phyloP scores from a whole-genome alignment of 495 filamentous ascomycete species.

The Penicillium robsamsonii region DNA sequence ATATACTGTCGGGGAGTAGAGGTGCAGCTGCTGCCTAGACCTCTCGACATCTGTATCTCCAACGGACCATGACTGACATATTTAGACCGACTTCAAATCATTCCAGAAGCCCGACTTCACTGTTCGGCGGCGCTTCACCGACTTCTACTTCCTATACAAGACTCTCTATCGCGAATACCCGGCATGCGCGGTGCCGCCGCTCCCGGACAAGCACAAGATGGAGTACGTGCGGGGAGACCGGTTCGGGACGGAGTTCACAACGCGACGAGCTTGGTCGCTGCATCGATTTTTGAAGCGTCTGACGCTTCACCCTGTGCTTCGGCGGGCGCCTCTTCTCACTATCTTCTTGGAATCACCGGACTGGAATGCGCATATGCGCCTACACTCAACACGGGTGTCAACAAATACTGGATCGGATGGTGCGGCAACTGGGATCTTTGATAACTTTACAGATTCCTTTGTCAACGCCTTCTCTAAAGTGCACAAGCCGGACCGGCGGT shows the following conservation, averaged over 20 bases:
- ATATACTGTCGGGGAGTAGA: not conserved
- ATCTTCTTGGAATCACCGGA: conserved; percentile 89
- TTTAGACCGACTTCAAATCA: conserved; percentile 85
- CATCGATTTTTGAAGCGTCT: conserved; percentile 88
- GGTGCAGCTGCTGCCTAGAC: conserved; percentile 20
- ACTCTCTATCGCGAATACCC: conserved; percentile 81
- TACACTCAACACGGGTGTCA: conserved; percentile 62
- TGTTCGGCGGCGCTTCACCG: conserved; percentile 89
- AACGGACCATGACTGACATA: conserved; percentile 17
- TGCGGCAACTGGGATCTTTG: conserved; percentile 68
- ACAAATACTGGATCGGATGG: conserved; percentile 51
- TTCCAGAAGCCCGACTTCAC: conserved; percentile 75
- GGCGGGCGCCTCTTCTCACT: conserved; percentile 75
- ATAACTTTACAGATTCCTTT: conserved; percentile 92
- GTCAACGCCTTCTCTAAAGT: conserved; percentile 97
- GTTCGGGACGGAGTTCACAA: conserved; percentile 92
- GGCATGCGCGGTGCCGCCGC: conserved; percentile 85
- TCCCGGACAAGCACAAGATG: conserved; percentile 99
- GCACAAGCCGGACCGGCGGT: conserved; percentile 90
- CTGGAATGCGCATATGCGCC: conserved; percentile 94
- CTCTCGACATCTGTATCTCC: not conserved
- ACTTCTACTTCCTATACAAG: conserved; percentile 97
- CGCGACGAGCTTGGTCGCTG: conserved; percentile 81
- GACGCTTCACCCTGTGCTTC: conserved; percentile 83
- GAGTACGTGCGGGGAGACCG: conserved; percentile 95